A percentile compares a stretch with the other conserved stretches of the same genome.
Conservation (phyloP, 495 filamentous ascomycete genomes). For the Aspergillus cavernicola region DNA sequence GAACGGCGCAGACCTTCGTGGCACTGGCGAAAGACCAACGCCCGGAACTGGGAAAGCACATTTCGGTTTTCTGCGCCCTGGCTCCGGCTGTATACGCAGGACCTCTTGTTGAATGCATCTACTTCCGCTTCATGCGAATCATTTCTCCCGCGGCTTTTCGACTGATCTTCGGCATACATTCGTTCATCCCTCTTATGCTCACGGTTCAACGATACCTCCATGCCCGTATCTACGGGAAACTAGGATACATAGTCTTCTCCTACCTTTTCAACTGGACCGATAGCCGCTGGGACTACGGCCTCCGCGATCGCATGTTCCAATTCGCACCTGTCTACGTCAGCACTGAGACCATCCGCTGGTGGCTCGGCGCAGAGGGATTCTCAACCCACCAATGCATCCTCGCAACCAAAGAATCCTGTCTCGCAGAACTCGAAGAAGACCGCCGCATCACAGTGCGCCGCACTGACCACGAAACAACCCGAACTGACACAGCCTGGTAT, state of each 20-base stretch:
- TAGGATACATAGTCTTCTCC: conserved; percentile 87
- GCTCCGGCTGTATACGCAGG: conserved; percentile 92
- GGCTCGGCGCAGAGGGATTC: conserved; percentile 89
- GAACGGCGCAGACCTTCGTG: conserved; percentile 85
- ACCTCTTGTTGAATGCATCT: conserved; percentile 77
- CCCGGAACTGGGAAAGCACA: conserved; percentile 77
- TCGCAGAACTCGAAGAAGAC: conserved; percentile 62
- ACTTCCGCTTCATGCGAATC: conserved; percentile 87
- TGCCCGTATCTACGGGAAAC: conserved; percentile 67
- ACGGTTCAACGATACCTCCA: conserved; percentile 65
- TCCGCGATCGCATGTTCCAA: conserved; percentile 83
- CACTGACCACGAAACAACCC: conserved; percentile 22
- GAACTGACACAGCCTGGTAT: conserved; percentile 69
- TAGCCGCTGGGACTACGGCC: conserved; percentile 73
- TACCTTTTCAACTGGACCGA: conserved; percentile 93
- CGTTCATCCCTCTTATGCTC: conserved; percentile 97
- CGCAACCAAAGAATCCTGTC: conserved; percentile 65
- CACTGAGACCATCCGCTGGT: conserved; percentile 92
- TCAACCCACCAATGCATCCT: conserved; percentile 90
- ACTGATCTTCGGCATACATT: conserved; percentile 84
- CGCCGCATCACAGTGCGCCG: conserved; percentile 1
- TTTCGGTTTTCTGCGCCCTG: conserved; percentile 90
- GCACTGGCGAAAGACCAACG: conserved; percentile 90
- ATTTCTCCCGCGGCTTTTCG: conserved; percentile 76
- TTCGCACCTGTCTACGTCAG: conserved; percentile 89